phyloP scores from a whole-genome alignment of 257 asterid genomes.

The Leonotis leonurus region DNA sequence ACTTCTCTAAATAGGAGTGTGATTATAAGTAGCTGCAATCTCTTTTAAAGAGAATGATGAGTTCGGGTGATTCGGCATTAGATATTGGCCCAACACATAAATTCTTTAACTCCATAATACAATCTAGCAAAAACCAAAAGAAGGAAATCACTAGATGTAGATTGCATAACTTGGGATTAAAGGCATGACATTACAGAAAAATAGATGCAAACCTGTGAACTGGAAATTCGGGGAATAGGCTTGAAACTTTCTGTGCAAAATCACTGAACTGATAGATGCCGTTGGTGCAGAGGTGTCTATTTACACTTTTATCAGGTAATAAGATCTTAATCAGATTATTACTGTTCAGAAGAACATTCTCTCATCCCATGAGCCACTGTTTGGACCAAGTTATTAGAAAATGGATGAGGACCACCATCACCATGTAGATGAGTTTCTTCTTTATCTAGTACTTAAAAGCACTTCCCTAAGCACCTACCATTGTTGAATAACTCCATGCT shows the following conservation, averaged over 20 bases:
- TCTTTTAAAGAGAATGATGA: no score
- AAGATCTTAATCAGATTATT: not conserved
- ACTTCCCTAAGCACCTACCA: conserved; percentile 4
- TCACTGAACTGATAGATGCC: conserved; percentile 75
- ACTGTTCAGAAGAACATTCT: not conserved
- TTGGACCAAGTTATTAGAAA: no score
- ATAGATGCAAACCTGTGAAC: conserved; percentile 58
- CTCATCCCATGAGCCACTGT: no score
- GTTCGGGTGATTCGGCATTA: no score
- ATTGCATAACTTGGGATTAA: not conserved
- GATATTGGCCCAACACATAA: no score
- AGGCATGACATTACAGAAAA: not conserved
- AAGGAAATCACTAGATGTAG: not conserved
- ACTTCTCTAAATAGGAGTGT: no score
- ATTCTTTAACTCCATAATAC: no score
- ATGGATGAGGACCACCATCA: no score
- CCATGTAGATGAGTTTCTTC: no score
- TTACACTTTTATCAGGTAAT: not conserved
- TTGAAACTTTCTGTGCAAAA: conserved; percentile 54
- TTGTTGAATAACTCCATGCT: not conserved
- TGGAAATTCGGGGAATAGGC: conserved; percentile 58
- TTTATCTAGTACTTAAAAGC: conserved; percentile 1
- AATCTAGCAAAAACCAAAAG: no score
- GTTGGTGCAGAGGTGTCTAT: conserved; percentile 73
- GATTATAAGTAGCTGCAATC: no score